phyloP scores from a whole-genome alignment of 257 asterid genomes.

The Coffea eugenioides region DNA sequence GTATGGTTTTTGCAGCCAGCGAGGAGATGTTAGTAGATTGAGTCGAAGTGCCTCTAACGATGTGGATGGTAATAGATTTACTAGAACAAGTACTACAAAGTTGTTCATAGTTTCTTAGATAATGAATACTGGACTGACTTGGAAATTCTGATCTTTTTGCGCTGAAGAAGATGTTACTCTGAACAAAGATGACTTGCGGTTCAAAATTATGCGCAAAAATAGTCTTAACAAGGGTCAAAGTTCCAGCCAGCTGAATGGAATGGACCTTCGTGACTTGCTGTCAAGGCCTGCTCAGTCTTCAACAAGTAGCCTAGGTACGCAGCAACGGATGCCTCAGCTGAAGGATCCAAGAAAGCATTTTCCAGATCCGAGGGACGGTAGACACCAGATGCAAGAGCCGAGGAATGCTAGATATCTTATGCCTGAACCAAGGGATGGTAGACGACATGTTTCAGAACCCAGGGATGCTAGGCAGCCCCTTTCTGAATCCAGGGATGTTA shows the following conservation, averaged over 20 bases:
- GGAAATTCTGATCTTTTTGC: slow-evolving; percentile 24
- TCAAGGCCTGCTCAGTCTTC: slow-evolving; percentile 90
- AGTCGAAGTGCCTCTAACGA: slow-evolving; percentile 28
- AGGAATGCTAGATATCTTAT: slow-evolving; percentile 36
- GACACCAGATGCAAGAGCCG: slow-evolving; percentile 31
- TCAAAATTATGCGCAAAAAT: slow-evolving; percentile 63
- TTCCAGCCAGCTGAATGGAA: slow-evolving; percentile 40
- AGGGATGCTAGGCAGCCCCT: slow-evolving; percentile 35
- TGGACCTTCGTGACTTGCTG: slow-evolving; percentile 75
- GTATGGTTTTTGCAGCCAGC: slow-evolving; percentile 53
- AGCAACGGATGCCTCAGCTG: slow-evolving; percentile 41
- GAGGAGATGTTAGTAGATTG: slow-evolving; percentile 43
- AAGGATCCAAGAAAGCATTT: slow-evolving; percentile 37
- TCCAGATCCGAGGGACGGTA: slow-evolving; percentile 34
- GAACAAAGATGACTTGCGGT: slow-evolving; percentile 72
- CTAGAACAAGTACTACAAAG: slow-evolving; percentile 11
- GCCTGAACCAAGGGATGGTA: slow-evolving; percentile 34
- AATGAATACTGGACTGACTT: slow-evolving; percentile 11
- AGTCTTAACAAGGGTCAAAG: slow-evolving; percentile 43
- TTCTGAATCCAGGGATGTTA: slow-evolving; percentile 37
- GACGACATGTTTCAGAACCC: slow-evolving; percentile 29
- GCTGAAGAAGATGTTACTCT: slow-evolving; percentile 48
- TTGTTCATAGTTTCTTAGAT: slow-evolving; percentile 13
- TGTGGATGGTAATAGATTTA: slow-evolving; percentile 50
- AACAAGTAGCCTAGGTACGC: slow-evolving; percentile 35